Percentiles rank a stretch among this genome's conserved stretches.
phyloP scores from a whole-genome alignment of 2,329 filamentous ascomycete species.

The Alternaria sp. region DNA sequence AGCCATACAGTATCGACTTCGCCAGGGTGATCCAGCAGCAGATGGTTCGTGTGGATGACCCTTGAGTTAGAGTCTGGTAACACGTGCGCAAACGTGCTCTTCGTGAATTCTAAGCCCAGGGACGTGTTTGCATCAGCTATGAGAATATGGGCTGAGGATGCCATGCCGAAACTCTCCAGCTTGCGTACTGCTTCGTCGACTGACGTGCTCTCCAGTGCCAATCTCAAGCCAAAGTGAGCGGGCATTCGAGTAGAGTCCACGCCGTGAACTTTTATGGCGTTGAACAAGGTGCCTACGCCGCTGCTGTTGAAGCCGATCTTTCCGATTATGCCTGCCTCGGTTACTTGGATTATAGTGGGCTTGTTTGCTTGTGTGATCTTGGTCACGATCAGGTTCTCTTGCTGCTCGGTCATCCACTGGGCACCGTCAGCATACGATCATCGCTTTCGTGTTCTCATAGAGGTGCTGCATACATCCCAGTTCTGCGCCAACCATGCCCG shows the following conservation, averaged over 20 bases:
- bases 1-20: slow-evolving; percentile 53
- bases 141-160: slow-evolving; percentile 61
- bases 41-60: slow-evolving; percentile 55
- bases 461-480: slow-evolving; percentile 57
- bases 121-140: slow-evolving; percentile 57
- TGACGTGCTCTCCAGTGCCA: slow-evolving; percentile 60
- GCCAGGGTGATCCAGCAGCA: slow-evolving; percentile 47
- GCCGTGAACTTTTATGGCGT: slow-evolving; percentile 66
- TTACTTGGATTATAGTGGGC: slow-evolving; percentile 62
- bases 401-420: slow-evolving; percentile 60
- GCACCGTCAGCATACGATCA: background rate
- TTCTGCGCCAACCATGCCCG: slow-evolving; percentile 61
- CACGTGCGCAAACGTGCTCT: slow-evolving; percentile 41
- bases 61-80: slow-evolving; percentile 41
- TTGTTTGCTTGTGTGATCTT: slow-evolving; percentile 54
- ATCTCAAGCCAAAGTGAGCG: slow-evolving; percentile 66
- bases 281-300: slow-evolving; percentile 66
- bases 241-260: slow-evolving; percentile 61
- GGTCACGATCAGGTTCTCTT: slow-evolving; percentile 57
- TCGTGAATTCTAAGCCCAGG: slow-evolving; percentile 59
- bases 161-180: slow-evolving; percentile 57
- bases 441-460: background rate
- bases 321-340: slow-evolving; percentile 67
- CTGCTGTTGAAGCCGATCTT: slow-evolving; percentile 69
- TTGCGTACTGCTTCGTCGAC: slow-evolving; percentile 55